Evolutionary conservation across 768 basidiomycete genomes (phyloP).

Genomic region (Leccinum barrowsii): DNA sequence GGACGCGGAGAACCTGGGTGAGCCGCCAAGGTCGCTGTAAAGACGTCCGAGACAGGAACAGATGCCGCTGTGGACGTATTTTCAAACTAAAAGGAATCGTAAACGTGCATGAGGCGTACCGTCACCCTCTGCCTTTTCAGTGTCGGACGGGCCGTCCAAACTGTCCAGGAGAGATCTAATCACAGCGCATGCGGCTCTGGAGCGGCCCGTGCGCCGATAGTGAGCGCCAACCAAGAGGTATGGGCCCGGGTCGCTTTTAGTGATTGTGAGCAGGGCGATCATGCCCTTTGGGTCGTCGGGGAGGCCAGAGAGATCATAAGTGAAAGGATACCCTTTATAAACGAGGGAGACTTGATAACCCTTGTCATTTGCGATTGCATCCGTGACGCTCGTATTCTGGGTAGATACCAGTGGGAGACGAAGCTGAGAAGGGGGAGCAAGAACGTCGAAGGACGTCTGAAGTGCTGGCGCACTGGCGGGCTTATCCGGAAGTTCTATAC

Average conservation of each 20-base stretch:
- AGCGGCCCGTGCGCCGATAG: slow-evolving; percentile 32
- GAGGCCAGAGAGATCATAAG: slow-evolving; percentile 26
- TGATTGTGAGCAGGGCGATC: slow-evolving; percentile 25
- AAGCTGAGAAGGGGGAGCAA: slow-evolving; percentile 5
- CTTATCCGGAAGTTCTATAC: slow-evolving; percentile 21
- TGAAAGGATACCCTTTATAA: slow-evolving; percentile 28
- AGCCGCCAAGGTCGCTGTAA: slow-evolving; percentile 7
- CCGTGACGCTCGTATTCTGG: neutral
- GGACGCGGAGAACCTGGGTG: slow-evolving; percentile 5
- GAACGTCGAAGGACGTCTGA: slow-evolving; percentile 8
- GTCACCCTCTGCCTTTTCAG: slow-evolving; percentile 22
- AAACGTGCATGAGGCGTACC: slow-evolving; percentile 22
- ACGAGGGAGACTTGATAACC: slow-evolving; percentile 22
- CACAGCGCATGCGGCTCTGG: slow-evolving; percentile 27
- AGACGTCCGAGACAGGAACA: slow-evolving; percentile 6
- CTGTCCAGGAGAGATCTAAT: slow-evolving; percentile 24
- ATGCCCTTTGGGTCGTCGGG: slow-evolving; percentile 29
- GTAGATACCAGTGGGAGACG: slow-evolving; percentile 14
- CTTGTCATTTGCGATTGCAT: slow-evolving; percentile 1
- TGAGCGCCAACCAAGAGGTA: slow-evolving; percentile 31
- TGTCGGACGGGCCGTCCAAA: slow-evolving; percentile 4
- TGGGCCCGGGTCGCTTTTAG: slow-evolving; percentile 31
- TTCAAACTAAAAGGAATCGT: slow-evolving; percentile 11
- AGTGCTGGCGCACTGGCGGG: slow-evolving; percentile 7
- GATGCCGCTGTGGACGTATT: slow-evolving; percentile 12